These are phyloP conservation scores for Calvatia gigantea DNA, from an alignment of 768 basidiomycete species.

Conservation along the genomic window DNA sequence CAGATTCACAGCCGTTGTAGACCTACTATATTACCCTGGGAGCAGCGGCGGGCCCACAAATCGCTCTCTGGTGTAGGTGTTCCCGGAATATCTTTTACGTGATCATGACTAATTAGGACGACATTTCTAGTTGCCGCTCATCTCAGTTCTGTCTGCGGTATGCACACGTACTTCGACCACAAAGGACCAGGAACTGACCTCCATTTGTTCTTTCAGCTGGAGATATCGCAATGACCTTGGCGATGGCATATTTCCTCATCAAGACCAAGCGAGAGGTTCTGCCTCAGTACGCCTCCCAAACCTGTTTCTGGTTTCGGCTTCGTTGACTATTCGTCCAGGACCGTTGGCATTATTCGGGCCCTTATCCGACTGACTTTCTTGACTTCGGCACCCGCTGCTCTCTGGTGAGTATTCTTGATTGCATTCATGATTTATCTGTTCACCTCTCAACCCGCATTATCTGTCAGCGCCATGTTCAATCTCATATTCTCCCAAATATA, in stretches of 20 bases:
- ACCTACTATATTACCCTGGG: conserved; percentile 25
- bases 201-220: conserved; percentile 21
- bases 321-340: conserved; percentile 11
- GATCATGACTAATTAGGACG: background rate
- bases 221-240: conserved; percentile 23
- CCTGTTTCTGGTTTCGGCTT: background rate
- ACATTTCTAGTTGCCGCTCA: background rate
- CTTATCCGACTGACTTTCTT: conserved; percentile 29
- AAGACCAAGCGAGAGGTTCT: conserved; percentile 24
- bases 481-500: conserved; percentile 30
- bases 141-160: conserved; percentile 3
- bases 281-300: conserved; percentile 20
- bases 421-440: background rate
- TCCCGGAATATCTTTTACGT: background rate
- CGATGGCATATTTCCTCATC: conserved; percentile 27
- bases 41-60: conserved; percentile 12
- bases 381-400: conserved; percentile 27
- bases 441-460: background rate
- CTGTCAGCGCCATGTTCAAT: conserved; percentile 29
- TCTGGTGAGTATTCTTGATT: conserved; percentile 22
- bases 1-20: conserved; percentile 11
- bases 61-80: conserved; percentile 26
- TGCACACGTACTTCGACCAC: background rate
- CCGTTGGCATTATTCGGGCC: conserved; percentile 24
- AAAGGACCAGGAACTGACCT: background rate